Base-by-base conservation (phyloP, 106 monocot genomes). In the Gastrodia elata region DNA sequence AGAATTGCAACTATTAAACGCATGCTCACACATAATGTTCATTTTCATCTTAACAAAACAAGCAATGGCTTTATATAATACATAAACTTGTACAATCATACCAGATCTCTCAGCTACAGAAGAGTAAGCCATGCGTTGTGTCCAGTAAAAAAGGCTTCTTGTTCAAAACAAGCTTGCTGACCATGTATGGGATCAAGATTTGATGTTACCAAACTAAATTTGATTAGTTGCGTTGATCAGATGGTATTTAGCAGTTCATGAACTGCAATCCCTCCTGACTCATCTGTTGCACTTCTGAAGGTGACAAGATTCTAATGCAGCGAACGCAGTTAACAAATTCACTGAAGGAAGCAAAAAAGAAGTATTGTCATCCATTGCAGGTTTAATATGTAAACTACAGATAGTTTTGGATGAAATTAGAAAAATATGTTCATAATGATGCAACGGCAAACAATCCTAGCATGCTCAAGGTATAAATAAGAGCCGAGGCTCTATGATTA, bases 261-360 rank as follows among this genome's bases (percentile, higher is more conserved):
- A 87, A 64, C 25, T 82, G 85, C 70, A 82, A 27, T 8, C 87
- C 89, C 59, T 87, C 84, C 25, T 84, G 75, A 55, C 89, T 89
- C 95, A 95, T 92, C 73, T 90, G 92, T 39, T 97, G 88, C 24
- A 97, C 88, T 77, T 97, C 96, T 40, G 87, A 75, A 32, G 84
- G 88, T 4, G 96, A 97, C 55, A 97, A 68, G 24, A 92, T 92
- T 76, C 80, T 92, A 67, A 97, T 92, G 80, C 96, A 97, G 56
- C 84, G 77, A 7, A 92, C 96, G 30, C 96, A 92, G 13, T 82
- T 86, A 52, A 90, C 77, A 72, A 97, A 97, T 28, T 97, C 92
- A 85, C 92, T 95, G 38, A 9, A 78, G 55, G 25, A 15, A n/a
- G n/a, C n/a, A n/a, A n/a, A n/a, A n/a, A n/a, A n/a, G n/a, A n/a